A percentile compares a stretch with the other conserved stretches of the same genome.
These are phyloP conservation scores for Neurospora sp. DNA, from an alignment of 495 filamentous ascomycete genomes.

Conservation along the genomic window DNA sequence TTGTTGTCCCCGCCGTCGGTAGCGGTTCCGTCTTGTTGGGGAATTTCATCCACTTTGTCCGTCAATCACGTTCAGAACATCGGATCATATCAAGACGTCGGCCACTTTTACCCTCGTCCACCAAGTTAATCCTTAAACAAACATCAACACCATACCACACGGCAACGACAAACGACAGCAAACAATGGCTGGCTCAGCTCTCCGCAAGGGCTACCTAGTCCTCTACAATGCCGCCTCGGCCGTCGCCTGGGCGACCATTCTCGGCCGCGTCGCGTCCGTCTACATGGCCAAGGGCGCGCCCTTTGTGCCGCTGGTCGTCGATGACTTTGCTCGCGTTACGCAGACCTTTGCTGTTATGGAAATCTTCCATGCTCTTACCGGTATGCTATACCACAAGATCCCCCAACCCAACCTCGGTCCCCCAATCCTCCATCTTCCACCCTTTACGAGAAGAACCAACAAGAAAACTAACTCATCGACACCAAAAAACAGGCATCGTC, in stretches of 20 bases:
- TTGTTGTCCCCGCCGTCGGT: neutral
- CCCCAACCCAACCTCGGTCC: neutral
- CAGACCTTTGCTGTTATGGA: conserved; percentile 80
- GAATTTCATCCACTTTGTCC: neutral
- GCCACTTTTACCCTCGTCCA: neutral
- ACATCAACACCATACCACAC: neutral
- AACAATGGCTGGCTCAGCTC: conserved; percentile 16
- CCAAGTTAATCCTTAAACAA: neutral
- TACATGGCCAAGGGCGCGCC: conserved; percentile 13
- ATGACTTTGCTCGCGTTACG: conserved; percentile 60
- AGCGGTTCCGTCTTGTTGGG: neutral
- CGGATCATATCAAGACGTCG: neutral
- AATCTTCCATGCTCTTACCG: conserved; percentile 63
- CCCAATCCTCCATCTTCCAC: neutral
- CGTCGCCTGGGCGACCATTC: conserved; percentile 62
- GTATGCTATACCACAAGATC: conserved; percentile 28
- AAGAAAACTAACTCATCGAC: neutral
- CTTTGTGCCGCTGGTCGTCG: conserved; percentile 39
- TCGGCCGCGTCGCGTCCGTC: conserved; percentile 43
- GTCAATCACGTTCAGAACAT: neutral
- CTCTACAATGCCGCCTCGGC: conserved; percentile 74
- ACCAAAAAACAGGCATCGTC: conserved; percentile 50
- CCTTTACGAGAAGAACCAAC: neutral
- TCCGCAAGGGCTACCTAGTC: conserved; percentile 58
- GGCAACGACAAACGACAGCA: neutral